A percentile compares a stretch with the other conserved stretches of the same genome.
Evolutionary conservation across 441 rosid species (phyloP).

Genomic region (Kokia cookei): DNA sequence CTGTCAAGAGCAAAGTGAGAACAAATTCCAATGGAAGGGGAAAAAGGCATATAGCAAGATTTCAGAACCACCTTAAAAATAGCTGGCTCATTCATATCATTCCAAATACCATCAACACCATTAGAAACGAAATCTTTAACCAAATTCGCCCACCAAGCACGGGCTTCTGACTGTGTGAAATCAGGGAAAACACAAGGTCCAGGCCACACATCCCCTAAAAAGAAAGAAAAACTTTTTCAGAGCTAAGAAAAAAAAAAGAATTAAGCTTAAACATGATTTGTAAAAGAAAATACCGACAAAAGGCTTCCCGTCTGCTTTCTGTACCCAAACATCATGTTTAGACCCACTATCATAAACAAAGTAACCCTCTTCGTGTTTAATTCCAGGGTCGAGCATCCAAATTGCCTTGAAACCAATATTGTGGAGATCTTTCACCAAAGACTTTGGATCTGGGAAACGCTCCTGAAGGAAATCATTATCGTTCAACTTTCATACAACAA

Average conservation of each 20-base stretch:
- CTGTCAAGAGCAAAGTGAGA: slow-evolving; percentile 36
- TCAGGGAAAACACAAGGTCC: slow-evolving; percentile 97
- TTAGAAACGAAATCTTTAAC: slow-evolving; percentile 71
- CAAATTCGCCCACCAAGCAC: slow-evolving; percentile 88
- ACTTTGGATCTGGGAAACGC: slow-evolving; percentile 59
- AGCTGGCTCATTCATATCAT: slow-evolving; percentile 97
- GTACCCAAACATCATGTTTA: slow-evolving; percentile 61
- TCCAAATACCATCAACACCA: slow-evolving; percentile 99
- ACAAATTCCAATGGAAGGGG: neutral
- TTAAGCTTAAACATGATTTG: slow-evolving; percentile 1
- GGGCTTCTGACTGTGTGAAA: slow-evolving; percentile 69
- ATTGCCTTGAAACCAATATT: slow-evolving; percentile 74
- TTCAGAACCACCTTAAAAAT: slow-evolving; percentile 58
- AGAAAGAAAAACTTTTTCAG: neutral
- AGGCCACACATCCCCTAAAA: slow-evolving; percentile 94
- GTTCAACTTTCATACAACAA: neutral
- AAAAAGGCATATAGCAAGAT: neutral
- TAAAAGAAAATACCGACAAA: slow-evolving; percentile 48
- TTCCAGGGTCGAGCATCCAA: slow-evolving; percentile 99
- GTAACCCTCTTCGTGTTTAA: slow-evolving; percentile 76
- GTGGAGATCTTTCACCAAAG: slow-evolving; percentile 60
- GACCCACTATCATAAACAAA: slow-evolving; percentile 67
- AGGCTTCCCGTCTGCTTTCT: slow-evolving; percentile 59
- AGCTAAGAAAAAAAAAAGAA: neutral
- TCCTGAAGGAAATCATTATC: slow-evolving; percentile 38